Evolutionary conservation across 2,329 filamentous ascomycete species (phyloP), one percentile per base, ranked within the genome.

Genomic region (Epichloe sp.): DNA sequence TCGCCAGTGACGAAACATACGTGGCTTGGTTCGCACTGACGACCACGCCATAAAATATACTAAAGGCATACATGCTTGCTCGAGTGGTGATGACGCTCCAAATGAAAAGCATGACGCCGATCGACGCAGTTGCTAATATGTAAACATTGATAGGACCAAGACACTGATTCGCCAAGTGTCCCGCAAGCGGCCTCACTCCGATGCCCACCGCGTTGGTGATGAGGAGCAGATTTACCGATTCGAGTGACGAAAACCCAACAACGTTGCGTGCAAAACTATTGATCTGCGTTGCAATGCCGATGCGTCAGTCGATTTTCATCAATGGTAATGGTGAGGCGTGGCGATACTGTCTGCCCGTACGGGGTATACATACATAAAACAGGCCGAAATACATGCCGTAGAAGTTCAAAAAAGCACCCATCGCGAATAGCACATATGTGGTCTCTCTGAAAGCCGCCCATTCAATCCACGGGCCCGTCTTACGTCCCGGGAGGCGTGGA

Each of bases 171-270:
- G 78, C 78, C 5, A 82, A 57, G 53, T 71, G 72, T 12, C 73
- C 74, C 0, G 75, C 72, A 1, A 80, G 55, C 1, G 79, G 62
- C 0, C 80, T 77, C n/a, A 73, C 70, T 0, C 76, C 60, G 3
- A 82, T 69, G 1, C 79, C 78, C 15, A 79, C 65, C 8, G 71
- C 77, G 54, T 82, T 81, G 14, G 75, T 70, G 17, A 81, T 71
- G 44, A 84, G 66, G 1, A 83, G 68, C 2, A 83, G 65, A 26
- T 71, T 71, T 53, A 80, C 72, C 2, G 75, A 74, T 5, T 75
- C 69, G 5, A 66, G 65, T 36, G 76, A 71, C 15, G 70, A 67
- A 51, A 80, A 69, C 44, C 66, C 63, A 19, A 75, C 58, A 17
- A 71, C 60, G 17, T 71, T 65, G 47, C 67, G 66, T 7, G 68